Evolutionary conservation across 2,329 filamentous ascomycete species (phyloP).

Genomic region (Alternaria brassicicola): DNA sequence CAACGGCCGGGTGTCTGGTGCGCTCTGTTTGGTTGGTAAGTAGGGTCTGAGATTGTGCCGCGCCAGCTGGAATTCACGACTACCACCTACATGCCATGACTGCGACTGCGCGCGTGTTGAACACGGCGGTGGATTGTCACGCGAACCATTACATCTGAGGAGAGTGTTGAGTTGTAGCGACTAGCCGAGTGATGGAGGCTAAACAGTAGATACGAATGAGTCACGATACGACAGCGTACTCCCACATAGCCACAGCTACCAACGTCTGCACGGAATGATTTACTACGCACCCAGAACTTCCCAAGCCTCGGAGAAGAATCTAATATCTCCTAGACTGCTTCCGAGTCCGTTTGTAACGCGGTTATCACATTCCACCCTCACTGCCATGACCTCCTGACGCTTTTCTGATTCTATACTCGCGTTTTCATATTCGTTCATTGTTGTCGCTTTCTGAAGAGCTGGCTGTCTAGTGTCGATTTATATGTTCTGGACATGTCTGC

Average conservation of each 20-base stretch:
- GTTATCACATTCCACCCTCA: background rate
- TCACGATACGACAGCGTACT: background rate
- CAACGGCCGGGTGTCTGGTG: background rate
- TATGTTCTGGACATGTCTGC: background rate
- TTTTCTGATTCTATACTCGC: background rate
- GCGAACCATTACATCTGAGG: background rate
- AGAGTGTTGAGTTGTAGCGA: background rate
- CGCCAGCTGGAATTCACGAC: background rate
- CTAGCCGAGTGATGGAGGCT: background rate
- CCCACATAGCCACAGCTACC: background rate
- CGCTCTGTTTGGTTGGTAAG: background rate
- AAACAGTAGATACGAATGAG: background rate
- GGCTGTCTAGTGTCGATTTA: background rate
- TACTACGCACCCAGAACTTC: background rate
- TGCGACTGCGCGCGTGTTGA: background rate
- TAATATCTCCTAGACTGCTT: background rate
- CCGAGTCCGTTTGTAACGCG: background rate
- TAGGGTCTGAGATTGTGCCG: background rate
- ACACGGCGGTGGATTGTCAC: background rate
- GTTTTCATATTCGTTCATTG: background rate
- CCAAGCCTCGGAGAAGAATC: background rate
- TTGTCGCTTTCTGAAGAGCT: background rate
- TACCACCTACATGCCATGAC: background rate
- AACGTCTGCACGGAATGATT: background rate
- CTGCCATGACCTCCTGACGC: background rate